A percentile compares a stretch with the other conserved stretches of the same genome.
Conservation (phyloP, 2,329 filamentous ascomycete genomes). For the Dactylonectria estremocensis region DNA sequence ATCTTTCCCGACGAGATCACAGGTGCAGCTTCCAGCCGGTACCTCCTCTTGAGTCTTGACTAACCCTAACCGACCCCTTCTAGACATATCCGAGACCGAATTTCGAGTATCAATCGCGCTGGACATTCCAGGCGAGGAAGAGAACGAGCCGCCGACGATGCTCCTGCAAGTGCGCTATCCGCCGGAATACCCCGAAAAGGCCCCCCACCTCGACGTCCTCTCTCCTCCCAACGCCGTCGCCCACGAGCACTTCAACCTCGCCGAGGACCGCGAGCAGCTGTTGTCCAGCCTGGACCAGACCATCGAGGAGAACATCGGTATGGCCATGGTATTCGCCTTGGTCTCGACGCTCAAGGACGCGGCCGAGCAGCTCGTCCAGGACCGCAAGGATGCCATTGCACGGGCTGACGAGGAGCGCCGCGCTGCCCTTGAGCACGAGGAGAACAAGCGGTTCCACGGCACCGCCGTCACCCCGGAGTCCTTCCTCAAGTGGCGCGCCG, state of each 20-base stretch:
- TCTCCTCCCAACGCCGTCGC: constrained; percentile 78
- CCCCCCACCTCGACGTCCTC: constrained; percentile 85
- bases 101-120: constrained; percentile 90
- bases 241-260: constrained; percentile 83
- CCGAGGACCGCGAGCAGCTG: constrained; percentile 83
- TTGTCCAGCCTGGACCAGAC: constrained; percentile 80
- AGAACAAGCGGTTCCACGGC: constrained; percentile 97
- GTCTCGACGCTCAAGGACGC: constrained; percentile 90
- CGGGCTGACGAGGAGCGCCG: constrained; percentile 70
- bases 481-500: constrained; percentile 86
- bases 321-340: constrained; percentile 97
- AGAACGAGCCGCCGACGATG: constrained; percentile 78
- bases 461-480: constrained; percentile 89
- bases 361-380: constrained; percentile 86
- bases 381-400: constrained; percentile 77
- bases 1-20: constrained; percentile 99
- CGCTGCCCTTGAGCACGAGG: constrained; percentile 82
- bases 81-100: constrained; percentile 91
- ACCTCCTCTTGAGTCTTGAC: constrained; percentile 7
- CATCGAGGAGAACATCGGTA: constrained; percentile 93
- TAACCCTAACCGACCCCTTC: constrained; percentile 25
- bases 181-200: constrained; percentile 90
- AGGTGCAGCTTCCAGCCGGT: constrained; percentile 64
- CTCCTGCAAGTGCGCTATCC: constrained; percentile 91
- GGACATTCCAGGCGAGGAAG: constrained; percentile 79